Conservation (phyloP, 2,329 filamentous ascomycete genomes). For the Fusarium vanettenii region DNA sequence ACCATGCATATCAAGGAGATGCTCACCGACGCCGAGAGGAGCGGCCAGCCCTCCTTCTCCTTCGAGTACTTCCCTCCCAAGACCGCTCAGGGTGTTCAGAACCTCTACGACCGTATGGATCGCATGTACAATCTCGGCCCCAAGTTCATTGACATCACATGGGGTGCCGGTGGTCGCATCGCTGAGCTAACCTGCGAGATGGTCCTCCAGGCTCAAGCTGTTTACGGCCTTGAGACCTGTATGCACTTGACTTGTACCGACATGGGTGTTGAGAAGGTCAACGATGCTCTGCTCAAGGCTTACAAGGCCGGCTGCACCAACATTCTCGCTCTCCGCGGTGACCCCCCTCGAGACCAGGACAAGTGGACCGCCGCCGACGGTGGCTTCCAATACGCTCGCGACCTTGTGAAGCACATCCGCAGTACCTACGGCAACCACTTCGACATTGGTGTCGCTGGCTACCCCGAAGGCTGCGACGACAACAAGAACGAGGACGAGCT, state of each 20-base stretch:
- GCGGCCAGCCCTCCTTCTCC: conserved; percentile 89
- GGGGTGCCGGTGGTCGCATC: conserved; percentile 93
- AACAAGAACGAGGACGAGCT: conserved; percentile 87
- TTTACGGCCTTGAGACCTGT: conserved; percentile 96
- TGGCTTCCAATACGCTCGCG: conserved; percentile 91
- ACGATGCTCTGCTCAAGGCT: conserved; percentile 85
- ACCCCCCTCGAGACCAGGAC: conserved; percentile 92
- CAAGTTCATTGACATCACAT: conserved; percentile 97
- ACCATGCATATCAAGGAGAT: conserved; percentile 97
- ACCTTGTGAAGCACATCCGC: conserved; percentile 87
- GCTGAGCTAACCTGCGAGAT: conserved; percentile 97
- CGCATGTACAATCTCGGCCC: conserved; percentile 96
- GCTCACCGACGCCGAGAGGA: conserved; percentile 82
- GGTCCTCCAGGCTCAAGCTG: conserved; percentile 94
- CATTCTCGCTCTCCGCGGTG: conserved; percentile 91
- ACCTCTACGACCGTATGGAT: conserved; percentile 99
- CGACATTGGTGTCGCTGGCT: conserved; percentile 96
- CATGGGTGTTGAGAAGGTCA: conserved; percentile 93
- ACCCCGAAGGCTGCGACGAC: conserved; percentile 95
- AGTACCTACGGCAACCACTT: conserved; percentile 80
- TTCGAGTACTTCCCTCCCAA: conserved; percentile 99
- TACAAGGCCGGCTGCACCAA: conserved; percentile 98
- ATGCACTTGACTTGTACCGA: conserved; percentile 99
- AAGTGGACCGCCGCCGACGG: conserved; percentile 91
- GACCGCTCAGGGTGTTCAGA: conserved; percentile 96